Percentiles rank a stretch among this genome's conserved stretches.
These are phyloP conservation scores for Xylaria grammica DNA, from an alignment of 495 filamentous ascomycete genomes.

Conservation along the genomic window DNA sequence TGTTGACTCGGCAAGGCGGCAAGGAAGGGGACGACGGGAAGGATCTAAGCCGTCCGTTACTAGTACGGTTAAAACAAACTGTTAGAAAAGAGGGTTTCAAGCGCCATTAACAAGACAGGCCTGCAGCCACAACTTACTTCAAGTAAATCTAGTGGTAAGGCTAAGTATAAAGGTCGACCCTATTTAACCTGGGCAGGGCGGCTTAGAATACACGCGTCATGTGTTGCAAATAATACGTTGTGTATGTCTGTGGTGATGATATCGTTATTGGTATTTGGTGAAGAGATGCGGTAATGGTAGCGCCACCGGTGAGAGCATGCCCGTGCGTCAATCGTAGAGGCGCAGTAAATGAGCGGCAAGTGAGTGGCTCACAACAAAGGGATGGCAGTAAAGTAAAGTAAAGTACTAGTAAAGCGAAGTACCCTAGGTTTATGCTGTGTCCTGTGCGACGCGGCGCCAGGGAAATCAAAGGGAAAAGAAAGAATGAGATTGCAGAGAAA, in stretches of 20 bases:
- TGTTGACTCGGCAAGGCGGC: slow-evolving; percentile 11
- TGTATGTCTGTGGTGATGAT: background rate
- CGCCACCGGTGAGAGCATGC: background rate
- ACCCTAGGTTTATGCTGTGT: no score
- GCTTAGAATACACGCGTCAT: slow-evolving; percentile 24
- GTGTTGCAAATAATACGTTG: background rate
- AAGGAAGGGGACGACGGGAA: slow-evolving; percentile 13
- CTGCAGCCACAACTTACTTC: slow-evolving; percentile 16
- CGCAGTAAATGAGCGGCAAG: slow-evolving; percentile 5
- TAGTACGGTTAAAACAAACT: slow-evolving; percentile 15
- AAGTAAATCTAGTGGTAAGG: slow-evolving; percentile 15
- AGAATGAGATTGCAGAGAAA: background rate
- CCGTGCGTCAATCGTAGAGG: slow-evolving; percentile 5
- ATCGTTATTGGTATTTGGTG: background rate
- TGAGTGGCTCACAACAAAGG: slow-evolving; percentile 14
- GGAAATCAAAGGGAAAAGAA: slow-evolving; percentile 11
- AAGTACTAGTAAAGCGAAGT: no score
- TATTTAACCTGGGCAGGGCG: slow-evolving; percentile 19
- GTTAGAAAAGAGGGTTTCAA: slow-evolving; percentile 8
- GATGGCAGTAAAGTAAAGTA: background rate
- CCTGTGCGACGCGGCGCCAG: slow-evolving; percentile 10
- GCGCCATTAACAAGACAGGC: slow-evolving; percentile 2
- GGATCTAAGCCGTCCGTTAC: slow-evolving; percentile 14
- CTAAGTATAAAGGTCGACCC: slow-evolving; percentile 9
- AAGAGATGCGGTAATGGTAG: background rate